Conservation (phyloP, 345 rosid genomes). For the Acer saccharum region DNA sequence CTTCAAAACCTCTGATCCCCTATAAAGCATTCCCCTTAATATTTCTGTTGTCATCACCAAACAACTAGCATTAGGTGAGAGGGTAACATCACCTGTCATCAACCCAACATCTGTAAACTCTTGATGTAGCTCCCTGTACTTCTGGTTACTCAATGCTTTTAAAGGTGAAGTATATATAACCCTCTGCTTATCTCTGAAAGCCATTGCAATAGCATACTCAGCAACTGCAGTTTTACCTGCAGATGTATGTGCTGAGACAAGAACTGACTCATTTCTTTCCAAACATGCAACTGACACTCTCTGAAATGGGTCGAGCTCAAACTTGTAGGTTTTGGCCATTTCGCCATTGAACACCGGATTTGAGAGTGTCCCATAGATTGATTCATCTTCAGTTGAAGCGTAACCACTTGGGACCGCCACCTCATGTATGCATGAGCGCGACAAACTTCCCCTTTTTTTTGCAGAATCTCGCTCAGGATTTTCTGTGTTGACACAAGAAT, state of each 20-base stretch:
- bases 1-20: conserved; percentile 94
- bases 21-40: conserved; percentile 92
- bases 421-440: conserved; percentile 87
- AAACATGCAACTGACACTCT: conserved; percentile 81
- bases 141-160: conserved; percentile 98
- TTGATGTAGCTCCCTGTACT: conserved; percentile 89
- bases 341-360: conserved; percentile 71
- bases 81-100: conserved; percentile 99
- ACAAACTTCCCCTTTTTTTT: conserved; percentile 49
- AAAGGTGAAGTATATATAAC: conserved; percentile 94
- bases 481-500: conserved; percentile 26
- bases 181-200: conserved; percentile 92
- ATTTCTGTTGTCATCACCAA: conserved; percentile 98
- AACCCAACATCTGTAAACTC: conserved; percentile 95
- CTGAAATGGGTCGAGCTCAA: conserved; percentile 91
- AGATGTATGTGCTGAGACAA: conserved; percentile 96
- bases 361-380: conserved; percentile 65
- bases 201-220: conserved; percentile 98
- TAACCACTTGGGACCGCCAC: conserved; percentile 83
- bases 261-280: conserved; percentile 90
- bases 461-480: conserved; percentile 42
- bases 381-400: conserved; percentile 56
- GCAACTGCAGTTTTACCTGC: conserved; percentile 99
- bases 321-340: conserved; percentile 77
- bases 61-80: conserved; percentile 94